Evolutionary conservation across 1,284 basidiomycete species (phyloP).

Genomic region (Chondrostereum purpureum): DNA sequence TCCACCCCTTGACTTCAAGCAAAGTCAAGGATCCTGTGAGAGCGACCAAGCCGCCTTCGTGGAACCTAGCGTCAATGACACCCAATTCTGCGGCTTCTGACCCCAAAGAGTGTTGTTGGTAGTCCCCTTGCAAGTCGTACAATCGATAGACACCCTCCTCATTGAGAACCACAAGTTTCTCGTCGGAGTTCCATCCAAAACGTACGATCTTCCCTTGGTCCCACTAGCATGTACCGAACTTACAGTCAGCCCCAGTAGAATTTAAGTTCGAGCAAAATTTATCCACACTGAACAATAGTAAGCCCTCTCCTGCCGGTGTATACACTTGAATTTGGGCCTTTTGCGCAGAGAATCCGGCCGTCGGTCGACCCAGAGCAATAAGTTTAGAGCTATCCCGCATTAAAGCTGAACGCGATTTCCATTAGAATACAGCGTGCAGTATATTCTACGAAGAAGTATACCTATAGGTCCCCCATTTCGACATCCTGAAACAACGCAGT

Average conservation of each 20-base stretch:
- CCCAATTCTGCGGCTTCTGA: slow-evolving; percentile 82
- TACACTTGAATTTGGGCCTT: slow-evolving; percentile 77
- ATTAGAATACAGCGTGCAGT: slow-evolving; percentile 7
- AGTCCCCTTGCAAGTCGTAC: slow-evolving; percentile 84
- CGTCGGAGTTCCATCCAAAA: slow-evolving; percentile 79
- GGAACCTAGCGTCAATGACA: slow-evolving; percentile 78
- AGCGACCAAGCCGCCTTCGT: slow-evolving; percentile 84
- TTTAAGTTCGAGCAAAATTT: slow-evolving; percentile 22
- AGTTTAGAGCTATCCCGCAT: slow-evolving; percentile 84
- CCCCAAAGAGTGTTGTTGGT: slow-evolving; percentile 81
- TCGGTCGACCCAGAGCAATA: slow-evolving; percentile 64
- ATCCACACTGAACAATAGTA: slow-evolving; percentile 67
- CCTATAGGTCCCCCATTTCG: slow-evolving; percentile 87
- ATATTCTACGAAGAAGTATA: slow-evolving; percentile 24
- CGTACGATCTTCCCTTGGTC: slow-evolving; percentile 75
- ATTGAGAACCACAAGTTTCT: slow-evolving; percentile 80
- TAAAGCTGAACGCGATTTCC: slow-evolving; percentile 48
- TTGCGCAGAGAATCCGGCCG: slow-evolving; percentile 41
- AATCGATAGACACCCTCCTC: slow-evolving; percentile 90
- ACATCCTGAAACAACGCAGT: slow-evolving; percentile 79
- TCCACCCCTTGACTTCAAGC: slow-evolving; percentile 83
- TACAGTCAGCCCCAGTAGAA: too few species aligned
- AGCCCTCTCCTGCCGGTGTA: slow-evolving; percentile 64
- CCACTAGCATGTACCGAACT: slow-evolving; percentile 49
- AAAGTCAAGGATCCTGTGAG: slow-evolving; percentile 73